Percentiles rank a stretch among this genome's conserved stretches.
These are phyloP conservation scores for Stachybotrys chlorohalonatus DNA, from an alignment of 2,329 filamentous ascomycete species.

Conservation along the genomic window DNA sequence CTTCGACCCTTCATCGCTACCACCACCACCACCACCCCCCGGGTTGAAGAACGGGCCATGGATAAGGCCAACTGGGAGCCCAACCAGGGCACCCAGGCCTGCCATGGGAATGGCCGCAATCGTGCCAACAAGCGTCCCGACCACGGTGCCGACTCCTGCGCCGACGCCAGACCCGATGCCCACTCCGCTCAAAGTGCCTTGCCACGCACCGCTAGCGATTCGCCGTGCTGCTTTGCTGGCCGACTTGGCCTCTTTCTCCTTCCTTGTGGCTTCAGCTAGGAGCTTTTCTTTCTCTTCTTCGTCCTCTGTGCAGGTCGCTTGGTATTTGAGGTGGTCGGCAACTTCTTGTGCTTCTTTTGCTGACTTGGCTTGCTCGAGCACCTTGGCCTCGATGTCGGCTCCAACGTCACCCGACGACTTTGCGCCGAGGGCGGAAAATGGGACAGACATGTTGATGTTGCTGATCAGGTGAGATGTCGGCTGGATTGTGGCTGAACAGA, in stretches of 20 bases:
- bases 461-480: no score
- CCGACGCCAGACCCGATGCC: constrained; percentile 1
- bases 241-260: background rate
- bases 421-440: background rate
- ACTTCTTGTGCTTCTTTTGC: constrained; percentile 1
- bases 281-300: background rate
- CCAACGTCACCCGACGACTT: background rate
- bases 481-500: no score
- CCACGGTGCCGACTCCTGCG: constrained; percentile 1
- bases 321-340: background rate
- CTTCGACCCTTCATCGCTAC: background rate
- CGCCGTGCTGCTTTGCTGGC: constrained; percentile 2
- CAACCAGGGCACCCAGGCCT: constrained; percentile 2
- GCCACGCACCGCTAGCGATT: constrained; percentile 2
- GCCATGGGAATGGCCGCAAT: constrained; percentile 3
- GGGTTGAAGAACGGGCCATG: constrained; percentile 1
- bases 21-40: no score
- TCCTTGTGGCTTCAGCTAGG: background rate
- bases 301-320: background rate
- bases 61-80: constrained; percentile 1
- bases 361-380: background rate
- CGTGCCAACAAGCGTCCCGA: constrained; percentile 2
- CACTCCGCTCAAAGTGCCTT: background rate
- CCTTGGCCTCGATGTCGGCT: constrained; percentile 1
- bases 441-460: background rate